phyloP scores from a whole-genome alignment of 179 eudicot species.

The Amaranthus tricolor region DNA sequence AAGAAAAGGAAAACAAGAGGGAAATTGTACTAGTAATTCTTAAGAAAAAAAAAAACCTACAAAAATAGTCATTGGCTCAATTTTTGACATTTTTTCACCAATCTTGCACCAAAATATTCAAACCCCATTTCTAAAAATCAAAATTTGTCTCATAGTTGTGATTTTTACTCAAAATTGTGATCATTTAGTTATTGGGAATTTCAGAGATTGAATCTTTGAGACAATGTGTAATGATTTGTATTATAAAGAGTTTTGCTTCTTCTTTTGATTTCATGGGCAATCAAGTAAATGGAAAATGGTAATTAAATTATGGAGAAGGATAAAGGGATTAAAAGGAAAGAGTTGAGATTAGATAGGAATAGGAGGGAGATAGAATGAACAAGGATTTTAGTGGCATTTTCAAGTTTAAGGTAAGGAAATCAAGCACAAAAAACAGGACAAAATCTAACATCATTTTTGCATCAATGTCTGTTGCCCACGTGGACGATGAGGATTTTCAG shows the following conservation, averaged over 20 bases:
- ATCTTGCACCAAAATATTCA: slow-evolving; percentile 18
- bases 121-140: slow-evolving; percentile 29
- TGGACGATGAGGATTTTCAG: slow-evolving; percentile 57
- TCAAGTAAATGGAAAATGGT: slow-evolving; percentile 21
- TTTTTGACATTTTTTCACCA: slow-evolving; percentile 20
- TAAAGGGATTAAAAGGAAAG: slow-evolving; percentile 7
- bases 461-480: slow-evolving; percentile 94
- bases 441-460: slow-evolving; percentile 55
- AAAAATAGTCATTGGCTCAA: slow-evolving; percentile 28
- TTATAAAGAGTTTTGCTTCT: neutral
- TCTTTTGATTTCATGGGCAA: slow-evolving; percentile 10
- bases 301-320: slow-evolving; percentile 10
- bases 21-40: neutral
- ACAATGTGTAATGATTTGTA: slow-evolving; percentile 13
- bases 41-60: slow-evolving; percentile 12
- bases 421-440: slow-evolving; percentile 54
- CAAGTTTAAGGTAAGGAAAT: slow-evolving; percentile 65
- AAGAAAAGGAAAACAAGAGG: slow-evolving; percentile 17
- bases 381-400: slow-evolving; percentile 55
- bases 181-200: slow-evolving; percentile 17
- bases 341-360: slow-evolving; percentile 3
- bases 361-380: slow-evolving; percentile 41
- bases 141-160: slow-evolving; percentile 18
- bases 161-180: slow-evolving; percentile 7
- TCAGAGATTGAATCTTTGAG: slow-evolving; percentile 2